Conservation (phyloP, 2,329 filamentous ascomycete genomes). For the Cryoendolithus antarcticus region DNA sequence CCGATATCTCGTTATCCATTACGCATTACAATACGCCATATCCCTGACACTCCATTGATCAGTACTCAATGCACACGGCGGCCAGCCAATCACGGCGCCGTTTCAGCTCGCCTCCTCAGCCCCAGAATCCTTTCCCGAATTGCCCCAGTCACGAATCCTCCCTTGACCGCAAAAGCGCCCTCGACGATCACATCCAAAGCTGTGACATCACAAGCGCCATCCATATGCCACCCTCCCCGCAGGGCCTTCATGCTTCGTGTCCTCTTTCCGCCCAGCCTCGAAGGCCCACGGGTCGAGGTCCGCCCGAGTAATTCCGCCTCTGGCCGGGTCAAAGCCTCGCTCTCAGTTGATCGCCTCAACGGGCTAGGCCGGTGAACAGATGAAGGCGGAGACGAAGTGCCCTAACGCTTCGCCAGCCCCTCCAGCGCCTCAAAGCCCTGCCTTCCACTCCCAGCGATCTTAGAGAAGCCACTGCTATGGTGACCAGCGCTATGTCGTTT, state of each 20-base stretch:
- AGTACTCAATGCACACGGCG: not conserved
- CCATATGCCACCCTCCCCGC: conserved; percentile 5
- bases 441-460: conserved; percentile 2
- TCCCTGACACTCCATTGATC: not conserved
- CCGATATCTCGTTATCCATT: conserved; percentile 15
- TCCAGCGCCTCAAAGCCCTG: conserved; percentile 19
- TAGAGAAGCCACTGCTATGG: conserved; percentile 2
- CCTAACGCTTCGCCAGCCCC: conserved; percentile 21
- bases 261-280: not conserved
- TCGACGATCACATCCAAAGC: conserved; percentile 3
- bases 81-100: conserved; percentile 10
- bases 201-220: conserved; percentile 8
- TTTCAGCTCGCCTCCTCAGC: conserved; percentile 12
- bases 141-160: conserved; percentile 9
- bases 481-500: conserved; percentile 2
- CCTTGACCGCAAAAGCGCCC: not conserved
- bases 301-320: not conserved
- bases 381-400: conserved; percentile 4
- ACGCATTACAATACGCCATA: conserved; percentile 11
- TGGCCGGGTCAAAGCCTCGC: not conserved
- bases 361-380: not conserved
- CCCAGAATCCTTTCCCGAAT: conserved; percentile 11
- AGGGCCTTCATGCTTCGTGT: conserved; percentile 1
- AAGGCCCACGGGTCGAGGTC: not conserved
- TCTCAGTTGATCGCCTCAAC: not conserved